Percentiles rank a stretch among this genome's conserved stretches.
phyloP scores from a whole-genome alignment of 805 yeast genomes.

The Myxozyma nipponensis region DNA sequence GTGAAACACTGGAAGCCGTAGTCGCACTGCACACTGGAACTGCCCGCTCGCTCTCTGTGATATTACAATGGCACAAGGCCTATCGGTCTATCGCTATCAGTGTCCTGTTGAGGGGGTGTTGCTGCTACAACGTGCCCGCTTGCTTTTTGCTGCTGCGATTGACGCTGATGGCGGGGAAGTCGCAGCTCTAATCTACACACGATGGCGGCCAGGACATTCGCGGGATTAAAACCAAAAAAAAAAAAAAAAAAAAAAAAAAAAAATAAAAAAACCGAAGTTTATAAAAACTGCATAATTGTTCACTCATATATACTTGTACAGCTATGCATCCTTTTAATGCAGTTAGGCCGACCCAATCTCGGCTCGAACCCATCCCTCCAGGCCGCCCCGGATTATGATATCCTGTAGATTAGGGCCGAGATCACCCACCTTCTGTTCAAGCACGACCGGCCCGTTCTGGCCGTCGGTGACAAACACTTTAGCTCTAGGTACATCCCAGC shows the following conservation, averaged over 20 bases:
- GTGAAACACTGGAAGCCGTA: too few relatives aligned
- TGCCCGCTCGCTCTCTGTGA: too few relatives aligned
- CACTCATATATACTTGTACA: not conserved
- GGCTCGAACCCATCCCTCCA: conserved; percentile 95
- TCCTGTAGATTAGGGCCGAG: conserved; percentile 94
- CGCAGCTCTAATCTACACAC: too few relatives aligned
- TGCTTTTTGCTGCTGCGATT: not conserved
- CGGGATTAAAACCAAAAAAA: too few relatives aligned
- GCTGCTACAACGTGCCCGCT: not conserved
- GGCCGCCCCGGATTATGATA: conserved; percentile 93
- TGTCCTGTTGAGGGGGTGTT: too few relatives aligned
- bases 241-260: too few relatives aligned
- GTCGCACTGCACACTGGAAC: too few relatives aligned
- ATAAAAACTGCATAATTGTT: not conserved
- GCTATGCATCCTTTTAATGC: conserved; percentile 17
- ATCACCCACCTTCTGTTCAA: conserved; percentile 90
- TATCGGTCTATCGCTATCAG: too few relatives aligned
- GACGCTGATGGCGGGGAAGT: too few relatives aligned
- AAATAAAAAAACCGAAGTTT: not conserved
- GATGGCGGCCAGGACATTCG: too few relatives aligned
- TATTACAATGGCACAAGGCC: too few relatives aligned
- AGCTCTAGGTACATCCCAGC: conserved; percentile 88
- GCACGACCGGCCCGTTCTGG: conserved; percentile 46
- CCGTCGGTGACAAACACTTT: conserved; percentile 70
- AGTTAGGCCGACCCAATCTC: conserved; percentile 33